Evolutionary conservation across 805 yeast species (phyloP).

Genomic region (Candida piceae): DNA sequence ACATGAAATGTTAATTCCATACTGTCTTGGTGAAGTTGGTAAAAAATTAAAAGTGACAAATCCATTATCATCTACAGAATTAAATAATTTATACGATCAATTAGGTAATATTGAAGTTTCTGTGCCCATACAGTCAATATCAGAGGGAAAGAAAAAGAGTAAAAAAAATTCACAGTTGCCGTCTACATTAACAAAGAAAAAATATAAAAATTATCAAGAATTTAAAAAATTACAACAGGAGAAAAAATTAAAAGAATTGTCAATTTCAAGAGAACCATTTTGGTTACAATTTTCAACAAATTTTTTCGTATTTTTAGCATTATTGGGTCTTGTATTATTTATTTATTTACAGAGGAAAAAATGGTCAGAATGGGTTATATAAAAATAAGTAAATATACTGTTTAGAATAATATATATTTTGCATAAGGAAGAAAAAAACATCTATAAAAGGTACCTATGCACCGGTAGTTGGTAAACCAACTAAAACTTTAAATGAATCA

Average conservation of each 20-base stretch:
- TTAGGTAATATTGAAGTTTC: too few species aligned
- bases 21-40: constrained; percentile 70
- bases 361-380: constrained; percentile 17
- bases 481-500: constrained; percentile 91
- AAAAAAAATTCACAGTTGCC: too few species aligned
- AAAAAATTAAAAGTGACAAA: constrained; percentile 22
- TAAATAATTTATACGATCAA: too few species aligned
- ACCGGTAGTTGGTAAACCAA: constrained; percentile 95
- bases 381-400: too few species aligned
- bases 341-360: constrained; percentile 27
- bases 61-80: too few species aligned
- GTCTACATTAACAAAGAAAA: constrained; percentile 8
- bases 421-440: too few species aligned
- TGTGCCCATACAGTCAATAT: too few species aligned
- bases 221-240: constrained; percentile 7
- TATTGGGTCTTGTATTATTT: constrained; percentile 24
- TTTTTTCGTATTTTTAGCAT: constrained; percentile 17
- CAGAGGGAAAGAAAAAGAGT: constrained; percentile 3
- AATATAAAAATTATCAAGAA: constrained; percentile 9
- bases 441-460: too few species aligned
- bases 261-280: neutral
- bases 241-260: neutral
- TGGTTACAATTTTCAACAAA: constrained; percentile 9
- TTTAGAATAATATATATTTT: too few species aligned
- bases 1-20: constrained; percentile 79